Evolutionary conservation across 192 early-diverging fungal species (phyloP), one percentile per base, ranked within the genome.

Genomic region (Cladochytrium replicatum): DNA sequence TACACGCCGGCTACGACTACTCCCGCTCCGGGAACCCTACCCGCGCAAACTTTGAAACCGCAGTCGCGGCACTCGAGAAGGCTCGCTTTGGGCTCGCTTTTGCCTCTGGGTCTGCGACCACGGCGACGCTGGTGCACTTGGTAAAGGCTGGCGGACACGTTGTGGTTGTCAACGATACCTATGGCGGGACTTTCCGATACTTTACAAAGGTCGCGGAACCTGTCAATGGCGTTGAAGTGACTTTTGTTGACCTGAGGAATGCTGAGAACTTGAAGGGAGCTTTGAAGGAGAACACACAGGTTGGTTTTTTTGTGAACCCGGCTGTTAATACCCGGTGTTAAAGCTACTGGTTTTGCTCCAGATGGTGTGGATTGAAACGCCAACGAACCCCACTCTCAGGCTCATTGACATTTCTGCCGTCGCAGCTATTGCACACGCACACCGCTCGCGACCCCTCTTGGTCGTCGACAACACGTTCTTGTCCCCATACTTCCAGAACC

Each of bases 401-500:
- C 80, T 98, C 39, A 84, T 82, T 6, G 95, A 98, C 63, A 88
- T 98, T 40, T 70, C 76, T 13, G 82, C 83, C 23, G 84, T 96
- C 61, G 69, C 83, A 22, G 61, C 72, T 30, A 69, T 84, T 32
- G 84, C 83, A 13, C 90, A 93, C 55, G 67, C 74, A 40, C 25
- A 84, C 76, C 57, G 88, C 81, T 29, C 63, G 67, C n/a, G n/a
- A n/a, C 32, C 83, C 83, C 6, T 70, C 28, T 51, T 98, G 3
- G 95, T 93, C 0, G 95, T 98, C 17, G 95, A 98, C 54, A 98
- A 98, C 69, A 98, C 95, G 9, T 93, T 98, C 84, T 92, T 96
- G 91, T 77, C 74, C n/a, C 91, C 95, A 23, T 93, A 89, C 62
- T 72, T 89, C 47, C 89, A 93, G 58, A 87, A 82, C 48, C 94